Evolutionary conservation across 2,329 filamentous ascomycete genomes (phyloP).

Genomic region (Hypoxylon sp.): DNA sequence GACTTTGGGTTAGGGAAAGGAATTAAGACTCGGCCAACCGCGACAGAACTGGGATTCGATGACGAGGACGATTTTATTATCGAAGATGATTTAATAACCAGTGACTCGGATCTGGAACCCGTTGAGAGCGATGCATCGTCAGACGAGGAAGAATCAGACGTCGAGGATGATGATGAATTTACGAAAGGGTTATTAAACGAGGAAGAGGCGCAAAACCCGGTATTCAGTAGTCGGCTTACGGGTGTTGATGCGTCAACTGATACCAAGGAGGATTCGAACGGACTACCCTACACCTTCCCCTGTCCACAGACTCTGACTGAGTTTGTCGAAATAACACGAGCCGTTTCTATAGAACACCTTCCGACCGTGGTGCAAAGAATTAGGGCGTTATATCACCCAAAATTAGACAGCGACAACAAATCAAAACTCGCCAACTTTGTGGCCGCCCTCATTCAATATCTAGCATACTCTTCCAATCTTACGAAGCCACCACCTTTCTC

Average conservation of each 20-base stretch:
- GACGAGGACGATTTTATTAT: slow-evolving; percentile 96
- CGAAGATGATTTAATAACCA: slow-evolving; percentile 89
- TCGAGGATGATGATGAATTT: slow-evolving; percentile 76
- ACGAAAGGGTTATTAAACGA: slow-evolving; percentile 76
- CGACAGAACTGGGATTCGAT: slow-evolving; percentile 79
- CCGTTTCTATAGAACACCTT: slow-evolving; percentile 74
- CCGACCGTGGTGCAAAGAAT: slow-evolving; percentile 90
- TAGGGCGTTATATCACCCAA: slow-evolving; percentile 91
- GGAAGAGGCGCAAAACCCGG: slow-evolving; percentile 68
- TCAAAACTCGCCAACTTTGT: slow-evolving; percentile 80
- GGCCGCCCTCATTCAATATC: slow-evolving; percentile 74
- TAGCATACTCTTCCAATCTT: slow-evolving; percentile 65
- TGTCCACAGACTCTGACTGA: slow-evolving; percentile 86
- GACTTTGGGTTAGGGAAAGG: slow-evolving; percentile 74
- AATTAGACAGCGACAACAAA: slow-evolving; percentile 88
- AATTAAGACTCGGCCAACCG: slow-evolving; percentile 70
- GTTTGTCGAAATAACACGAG: slow-evolving; percentile 76
- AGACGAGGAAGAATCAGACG: slow-evolving; percentile 63
- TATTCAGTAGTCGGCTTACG: slow-evolving; percentile 60
- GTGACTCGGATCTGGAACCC: slow-evolving; percentile 78
- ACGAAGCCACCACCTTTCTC: slow-evolving; percentile 69
- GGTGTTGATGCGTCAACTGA: slow-evolving; percentile 61
- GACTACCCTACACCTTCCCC: slow-evolving; percentile 85
- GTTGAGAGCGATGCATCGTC: slow-evolving; percentile 69
- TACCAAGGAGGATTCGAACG: slow-evolving; percentile 64